phyloP scores from a whole-genome alignment of 2,329 filamentous ascomycete species.

The Septoria petroselini region DNA sequence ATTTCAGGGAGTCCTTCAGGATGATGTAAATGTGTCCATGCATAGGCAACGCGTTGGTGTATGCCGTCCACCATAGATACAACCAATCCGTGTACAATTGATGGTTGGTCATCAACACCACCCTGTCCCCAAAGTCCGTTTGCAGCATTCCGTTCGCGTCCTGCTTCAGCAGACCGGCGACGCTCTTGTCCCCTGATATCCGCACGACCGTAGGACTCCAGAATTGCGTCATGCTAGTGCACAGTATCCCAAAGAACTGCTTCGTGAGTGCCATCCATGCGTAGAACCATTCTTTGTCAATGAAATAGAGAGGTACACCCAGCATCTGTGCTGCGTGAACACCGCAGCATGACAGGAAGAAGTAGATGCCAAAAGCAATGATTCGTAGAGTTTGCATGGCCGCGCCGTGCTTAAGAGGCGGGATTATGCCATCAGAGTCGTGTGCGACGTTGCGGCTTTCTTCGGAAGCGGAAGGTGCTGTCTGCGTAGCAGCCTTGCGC shows the following conservation, averaged over 20 bases:
- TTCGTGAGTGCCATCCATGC: constrained; percentile 86
- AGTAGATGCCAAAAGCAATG: constrained; percentile 46
- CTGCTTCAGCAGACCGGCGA: constrained; percentile 69
- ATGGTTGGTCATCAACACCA: constrained; percentile 82
- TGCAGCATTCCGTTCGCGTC: constrained; percentile 67
- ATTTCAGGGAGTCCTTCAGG: constrained; percentile 80
- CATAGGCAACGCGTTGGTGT: constrained; percentile 63
- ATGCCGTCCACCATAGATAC: constrained; percentile 90
- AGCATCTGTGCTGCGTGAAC: constrained; percentile 66
- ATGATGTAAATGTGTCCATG: constrained; percentile 89
- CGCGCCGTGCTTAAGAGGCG: constrained; percentile 42
- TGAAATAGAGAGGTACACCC: constrained; percentile 68
- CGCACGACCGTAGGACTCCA: constrained; percentile 78
- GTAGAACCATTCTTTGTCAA: constrained; percentile 73
- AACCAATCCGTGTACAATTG: constrained; percentile 77
- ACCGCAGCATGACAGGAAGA: constrained; percentile 44
- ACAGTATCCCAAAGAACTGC: constrained; percentile 71
- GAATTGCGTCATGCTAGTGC: constrained; percentile 76
- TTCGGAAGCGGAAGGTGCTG: constrained; percentile 1
- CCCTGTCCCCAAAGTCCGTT: constrained; percentile 73
- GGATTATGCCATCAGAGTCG: constrained; percentile 5
- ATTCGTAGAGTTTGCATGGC: constrained; percentile 45
- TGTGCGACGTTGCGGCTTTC: not conserved
- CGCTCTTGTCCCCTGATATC: constrained; percentile 76
- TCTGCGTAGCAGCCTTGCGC: constrained; percentile 23